A percentile compares a stretch with the other conserved stretches of the same genome.
Conservation (phyloP, 768 basidiomycete genomes). For the Pisolithus marmoratus region DNA sequence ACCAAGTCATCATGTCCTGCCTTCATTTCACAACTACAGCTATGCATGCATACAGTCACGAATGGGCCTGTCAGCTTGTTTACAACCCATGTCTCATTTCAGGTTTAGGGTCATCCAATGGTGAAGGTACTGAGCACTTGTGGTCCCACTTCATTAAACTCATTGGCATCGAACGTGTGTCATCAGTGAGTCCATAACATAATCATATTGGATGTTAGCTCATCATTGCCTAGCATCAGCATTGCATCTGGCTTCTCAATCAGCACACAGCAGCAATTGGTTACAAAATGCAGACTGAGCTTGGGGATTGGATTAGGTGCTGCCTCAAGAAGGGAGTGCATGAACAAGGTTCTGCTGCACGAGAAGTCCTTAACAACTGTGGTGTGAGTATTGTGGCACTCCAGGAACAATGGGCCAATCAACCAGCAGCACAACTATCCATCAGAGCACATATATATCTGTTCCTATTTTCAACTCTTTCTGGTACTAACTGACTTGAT, state of each 20-base stretch:
- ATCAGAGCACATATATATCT: no score
- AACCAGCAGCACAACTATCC: no score
- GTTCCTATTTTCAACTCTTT: not conserved
- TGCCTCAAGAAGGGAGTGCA: no score
- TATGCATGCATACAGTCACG: slow-evolving; percentile 37
- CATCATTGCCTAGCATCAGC: no score
- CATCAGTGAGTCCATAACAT: no score
- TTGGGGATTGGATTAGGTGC: slow-evolving; percentile 31
- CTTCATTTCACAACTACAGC: slow-evolving; percentile 29
- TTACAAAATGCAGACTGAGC: slow-evolving; percentile 18
- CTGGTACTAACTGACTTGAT: slow-evolving; percentile 13
- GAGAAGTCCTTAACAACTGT: no score
- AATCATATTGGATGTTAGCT: no score
- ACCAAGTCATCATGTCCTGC: slow-evolving; percentile 8
- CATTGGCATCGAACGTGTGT: slow-evolving; percentile 30
- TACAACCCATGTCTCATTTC: slow-evolving; percentile 1
- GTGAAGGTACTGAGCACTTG: slow-evolving; percentile 9
- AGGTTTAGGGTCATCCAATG: slow-evolving; percentile 3
- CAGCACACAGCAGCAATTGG: slow-evolving; percentile 25
- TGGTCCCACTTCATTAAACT: slow-evolving; percentile 33
- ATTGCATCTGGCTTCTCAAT: no score
- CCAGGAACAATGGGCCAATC: no score
- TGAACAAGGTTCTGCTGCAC: no score
- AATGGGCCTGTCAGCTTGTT: no score
- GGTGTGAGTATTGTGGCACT: no score